Evolutionary conservation across 306 rosid genomes (phyloP).

Genomic region (Luffa acutangula): DNA sequence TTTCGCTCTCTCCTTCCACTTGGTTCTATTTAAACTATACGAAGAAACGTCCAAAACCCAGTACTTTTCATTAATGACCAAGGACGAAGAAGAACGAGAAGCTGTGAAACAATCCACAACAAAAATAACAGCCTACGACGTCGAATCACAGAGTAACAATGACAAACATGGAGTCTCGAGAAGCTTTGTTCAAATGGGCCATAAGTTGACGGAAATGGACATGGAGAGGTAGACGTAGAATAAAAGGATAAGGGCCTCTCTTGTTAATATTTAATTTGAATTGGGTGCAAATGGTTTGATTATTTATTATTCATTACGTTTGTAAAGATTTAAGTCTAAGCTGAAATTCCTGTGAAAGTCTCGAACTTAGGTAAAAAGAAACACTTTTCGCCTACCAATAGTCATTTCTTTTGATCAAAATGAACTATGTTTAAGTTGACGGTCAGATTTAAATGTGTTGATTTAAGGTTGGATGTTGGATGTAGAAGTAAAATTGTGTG

Average conservation of each 20-base stretch:
- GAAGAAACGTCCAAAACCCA: constrained; percentile 10
- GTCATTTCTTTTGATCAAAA: no score
- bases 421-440: no score
- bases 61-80: constrained; percentile 32
- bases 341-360: neutral
- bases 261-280: neutral
- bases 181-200: constrained; percentile 40
- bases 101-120: neutral
- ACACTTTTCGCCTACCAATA: no score
- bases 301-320: neutral
- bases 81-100: constrained; percentile 15
- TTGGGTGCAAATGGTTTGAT: neutral
- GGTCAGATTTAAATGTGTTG: no score
- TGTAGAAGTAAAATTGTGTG: no score
- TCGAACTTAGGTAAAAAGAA: neutral
- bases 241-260: neutral
- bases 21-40: constrained; percentile 29
- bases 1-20: constrained; percentile 28
- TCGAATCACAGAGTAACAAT: constrained; percentile 40
- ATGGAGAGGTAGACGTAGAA: constrained; percentile 37
- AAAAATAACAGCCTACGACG: constrained; percentile 11
- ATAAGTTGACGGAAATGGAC: constrained; percentile 21
- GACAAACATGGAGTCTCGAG: constrained; percentile 12
- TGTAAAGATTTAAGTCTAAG: neutral
- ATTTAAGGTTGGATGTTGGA: no score